Conservation (phyloP, 2,329 filamentous ascomycete genomes). For the Emericellopsis atlantica region DNA sequence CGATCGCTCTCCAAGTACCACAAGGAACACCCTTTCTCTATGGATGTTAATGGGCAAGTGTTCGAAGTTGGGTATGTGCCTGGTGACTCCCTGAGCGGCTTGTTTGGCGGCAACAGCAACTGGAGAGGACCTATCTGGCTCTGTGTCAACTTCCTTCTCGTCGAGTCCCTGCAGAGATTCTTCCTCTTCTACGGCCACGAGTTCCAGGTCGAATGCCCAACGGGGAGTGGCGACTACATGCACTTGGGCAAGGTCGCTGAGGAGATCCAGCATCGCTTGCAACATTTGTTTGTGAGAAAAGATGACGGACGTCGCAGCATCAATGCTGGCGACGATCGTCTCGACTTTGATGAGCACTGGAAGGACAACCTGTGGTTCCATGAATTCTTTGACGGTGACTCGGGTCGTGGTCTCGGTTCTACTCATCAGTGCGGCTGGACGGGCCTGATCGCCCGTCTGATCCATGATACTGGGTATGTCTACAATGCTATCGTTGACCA, state of each 20-base stretch:
- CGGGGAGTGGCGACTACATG: constrained; percentile 88
- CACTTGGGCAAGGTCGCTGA: constrained; percentile 90
- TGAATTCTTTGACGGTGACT: constrained; percentile 94
- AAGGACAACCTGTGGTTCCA: constrained; percentile 81
- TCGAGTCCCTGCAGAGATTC: constrained; percentile 90
- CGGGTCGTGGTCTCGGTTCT: constrained; percentile 76
- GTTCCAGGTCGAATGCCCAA: constrained; percentile 86
- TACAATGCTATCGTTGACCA: neutral
- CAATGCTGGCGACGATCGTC: constrained; percentile 70
- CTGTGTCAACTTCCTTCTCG: constrained; percentile 86
- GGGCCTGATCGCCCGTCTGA: constrained; percentile 88
- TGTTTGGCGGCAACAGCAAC: constrained; percentile 96
- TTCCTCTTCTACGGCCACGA: constrained; percentile 90
- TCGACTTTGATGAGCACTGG: constrained; percentile 90
- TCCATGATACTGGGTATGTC: constrained; percentile 88
- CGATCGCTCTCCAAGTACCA: constrained; percentile 87
- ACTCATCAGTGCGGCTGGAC: constrained; percentile 97
- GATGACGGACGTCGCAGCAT: constrained; percentile 81
- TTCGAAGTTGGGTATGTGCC: constrained; percentile 85
- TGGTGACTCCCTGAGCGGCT: constrained; percentile 88
- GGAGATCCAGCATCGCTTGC: constrained; percentile 86
- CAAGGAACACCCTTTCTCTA: constrained; percentile 79
- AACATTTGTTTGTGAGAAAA: constrained; percentile 77
- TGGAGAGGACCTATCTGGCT: constrained; percentile 96
- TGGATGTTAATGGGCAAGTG: constrained; percentile 87